These are phyloP conservation scores for Globisporangium polare DNA, from an alignment of 352 stramenopile genomes.

Conservation along the genomic window DNA sequence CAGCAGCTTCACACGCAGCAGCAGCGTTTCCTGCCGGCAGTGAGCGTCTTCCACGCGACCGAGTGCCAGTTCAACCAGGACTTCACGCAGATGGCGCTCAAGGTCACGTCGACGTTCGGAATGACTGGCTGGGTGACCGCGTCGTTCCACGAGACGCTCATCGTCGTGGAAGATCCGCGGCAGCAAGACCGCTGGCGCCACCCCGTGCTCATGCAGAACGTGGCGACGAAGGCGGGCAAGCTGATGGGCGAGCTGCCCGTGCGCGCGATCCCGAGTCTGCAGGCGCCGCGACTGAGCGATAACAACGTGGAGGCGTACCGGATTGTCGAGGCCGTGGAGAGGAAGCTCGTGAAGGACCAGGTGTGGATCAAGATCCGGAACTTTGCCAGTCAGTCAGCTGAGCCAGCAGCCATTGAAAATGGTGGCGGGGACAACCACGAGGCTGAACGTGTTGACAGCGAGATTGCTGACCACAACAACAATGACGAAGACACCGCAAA, in stretches of 20 bases:
- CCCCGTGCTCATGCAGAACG: conserved; percentile 63
- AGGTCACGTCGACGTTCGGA: conserved; percentile 61
- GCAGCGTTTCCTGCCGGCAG: conserved; percentile 50
- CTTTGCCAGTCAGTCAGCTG: conserved; percentile 13
- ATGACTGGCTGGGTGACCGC: conserved; percentile 64
- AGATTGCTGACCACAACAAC: conserved; percentile 15
- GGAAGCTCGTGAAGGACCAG: conserved; percentile 72
- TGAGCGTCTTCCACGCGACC: conserved; percentile 66
- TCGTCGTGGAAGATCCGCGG: conserved; percentile 53
- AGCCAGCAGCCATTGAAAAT: neutral
- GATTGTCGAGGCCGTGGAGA: conserved; percentile 51
- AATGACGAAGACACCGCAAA: conserved; percentile 9
- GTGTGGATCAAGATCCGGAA: conserved; percentile 56
- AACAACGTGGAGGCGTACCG: conserved; percentile 45
- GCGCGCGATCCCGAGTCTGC: conserved; percentile 54
- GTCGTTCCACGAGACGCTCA: conserved; percentile 45
- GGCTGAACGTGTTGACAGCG: conserved; percentile 7
- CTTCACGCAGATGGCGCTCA: conserved; percentile 62
- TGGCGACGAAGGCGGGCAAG: conserved; percentile 49
- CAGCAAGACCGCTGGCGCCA: conserved; percentile 18
- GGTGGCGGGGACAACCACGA: conserved; percentile 10
- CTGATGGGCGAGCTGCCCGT: conserved; percentile 60
- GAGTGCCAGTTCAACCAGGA: conserved; percentile 69
- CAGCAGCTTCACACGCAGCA: conserved; percentile 17
- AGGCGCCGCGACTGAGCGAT: conserved; percentile 40